Conservation (phyloP, 2,329 filamentous ascomycete genomes). For the Mycosphaerella sp. region DNA sequence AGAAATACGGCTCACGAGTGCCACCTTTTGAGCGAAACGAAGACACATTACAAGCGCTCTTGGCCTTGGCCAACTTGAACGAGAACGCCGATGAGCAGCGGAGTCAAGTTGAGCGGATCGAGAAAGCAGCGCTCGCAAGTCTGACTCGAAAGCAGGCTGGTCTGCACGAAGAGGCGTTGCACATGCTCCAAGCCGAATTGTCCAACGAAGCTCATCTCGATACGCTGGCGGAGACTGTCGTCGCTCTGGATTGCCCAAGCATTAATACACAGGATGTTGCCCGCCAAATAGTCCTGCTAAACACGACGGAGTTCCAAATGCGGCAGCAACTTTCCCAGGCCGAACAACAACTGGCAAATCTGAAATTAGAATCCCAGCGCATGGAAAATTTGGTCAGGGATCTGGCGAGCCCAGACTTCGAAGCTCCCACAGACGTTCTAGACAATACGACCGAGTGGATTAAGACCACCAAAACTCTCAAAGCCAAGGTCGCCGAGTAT, state of each 20-base stretch:
- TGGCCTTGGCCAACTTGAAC: slow-evolving; percentile 68
- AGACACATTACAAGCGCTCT: slow-evolving; percentile 69
- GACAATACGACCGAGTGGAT: slow-evolving; percentile 66
- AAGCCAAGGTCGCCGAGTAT: slow-evolving; percentile 62
- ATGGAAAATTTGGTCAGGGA: slow-evolving; percentile 22
- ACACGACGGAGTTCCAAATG: slow-evolving; percentile 25
- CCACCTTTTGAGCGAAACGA: slow-evolving; percentile 81
- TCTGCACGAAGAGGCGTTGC: slow-evolving; percentile 18
- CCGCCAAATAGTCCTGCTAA: slow-evolving; percentile 16
- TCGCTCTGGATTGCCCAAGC: slow-evolving; percentile 34
- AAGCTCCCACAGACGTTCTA: slow-evolving; percentile 52
- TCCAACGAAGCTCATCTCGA: slow-evolving; percentile 30
- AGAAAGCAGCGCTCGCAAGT: slow-evolving; percentile 54
- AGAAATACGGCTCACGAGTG: slow-evolving; percentile 58
- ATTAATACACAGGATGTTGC: slow-evolving; percentile 25
- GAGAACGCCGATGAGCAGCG: slow-evolving; percentile 70
- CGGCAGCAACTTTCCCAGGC: slow-evolving; percentile 26
- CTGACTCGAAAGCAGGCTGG: slow-evolving; percentile 33
- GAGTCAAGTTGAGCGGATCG: slow-evolving; percentile 51
- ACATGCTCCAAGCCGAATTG: slow-evolving; percentile 19
- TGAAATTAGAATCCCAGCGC: slow-evolving; percentile 24
- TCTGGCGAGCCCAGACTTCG: slow-evolving; percentile 31
- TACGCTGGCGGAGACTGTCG: slow-evolving; percentile 36
- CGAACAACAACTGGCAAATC: slow-evolving; percentile 22
- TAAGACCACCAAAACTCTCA: slow-evolving; percentile 54